These are phyloP conservation scores for Phlebiopsis gigantea DNA, from an alignment of 768 basidiomycete genomes.

Conservation along the genomic window DNA sequence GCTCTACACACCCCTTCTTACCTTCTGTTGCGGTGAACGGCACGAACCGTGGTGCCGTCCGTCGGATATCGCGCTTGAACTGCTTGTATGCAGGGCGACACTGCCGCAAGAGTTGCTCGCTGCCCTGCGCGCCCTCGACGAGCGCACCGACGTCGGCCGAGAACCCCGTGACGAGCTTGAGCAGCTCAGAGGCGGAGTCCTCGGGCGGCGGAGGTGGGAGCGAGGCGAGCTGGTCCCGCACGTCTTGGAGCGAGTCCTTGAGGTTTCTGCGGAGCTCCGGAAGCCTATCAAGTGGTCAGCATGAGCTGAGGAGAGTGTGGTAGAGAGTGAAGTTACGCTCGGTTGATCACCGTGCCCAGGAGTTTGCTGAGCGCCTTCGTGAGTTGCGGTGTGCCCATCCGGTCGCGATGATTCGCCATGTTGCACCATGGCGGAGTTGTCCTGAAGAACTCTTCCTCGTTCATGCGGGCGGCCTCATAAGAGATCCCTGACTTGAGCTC, in stretches of 20 bases:
- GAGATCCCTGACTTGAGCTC: too few species aligned
- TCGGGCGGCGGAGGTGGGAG: constrained; percentile 46
- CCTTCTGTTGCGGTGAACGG: constrained; percentile 36
- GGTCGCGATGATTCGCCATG: constrained; percentile 40
- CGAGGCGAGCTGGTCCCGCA: constrained; percentile 22
- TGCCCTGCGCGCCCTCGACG: constrained; percentile 44
- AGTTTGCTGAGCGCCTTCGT: constrained; percentile 51
- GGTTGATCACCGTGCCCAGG: constrained; percentile 55
- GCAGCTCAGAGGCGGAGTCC: constrained; percentile 50
- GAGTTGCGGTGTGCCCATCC: constrained; percentile 49
- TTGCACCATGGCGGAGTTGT: constrained; percentile 38
- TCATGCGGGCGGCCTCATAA: too few species aligned
- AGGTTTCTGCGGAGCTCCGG: constrained; percentile 55
- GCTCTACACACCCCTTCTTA: constrained; percentile 26
- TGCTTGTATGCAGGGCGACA: constrained; percentile 42
- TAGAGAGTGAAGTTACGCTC: constrained; percentile 37
- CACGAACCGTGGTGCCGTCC: constrained; percentile 49
- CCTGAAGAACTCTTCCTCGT: background rate
- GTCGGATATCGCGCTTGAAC: constrained; percentile 42
- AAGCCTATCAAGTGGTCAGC: constrained; percentile 34
- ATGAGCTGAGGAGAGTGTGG: background rate
- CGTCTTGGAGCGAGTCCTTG: constrained; percentile 32
- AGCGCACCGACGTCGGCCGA: constrained; percentile 34
- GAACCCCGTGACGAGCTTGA: constrained; percentile 41
- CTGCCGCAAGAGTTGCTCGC: constrained; percentile 44